phyloP scores from a whole-genome alignment of 306 rosid species.

The Rosa persica region DNA sequence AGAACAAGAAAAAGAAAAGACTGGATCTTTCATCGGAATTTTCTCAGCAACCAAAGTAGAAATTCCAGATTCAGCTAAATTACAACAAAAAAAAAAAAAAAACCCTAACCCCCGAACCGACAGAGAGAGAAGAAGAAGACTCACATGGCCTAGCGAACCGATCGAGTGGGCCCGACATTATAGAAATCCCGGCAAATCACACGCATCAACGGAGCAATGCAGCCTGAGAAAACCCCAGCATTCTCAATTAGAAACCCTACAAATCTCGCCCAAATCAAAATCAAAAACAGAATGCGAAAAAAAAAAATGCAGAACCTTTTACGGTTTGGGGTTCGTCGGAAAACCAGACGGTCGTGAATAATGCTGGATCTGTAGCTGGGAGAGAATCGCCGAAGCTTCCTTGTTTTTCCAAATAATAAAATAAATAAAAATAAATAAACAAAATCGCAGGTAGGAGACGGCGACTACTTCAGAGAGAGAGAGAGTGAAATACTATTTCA shows the following conservation, averaged over 20 bases:
- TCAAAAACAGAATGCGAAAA: neutral
- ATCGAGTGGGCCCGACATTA: constrained; percentile 72
- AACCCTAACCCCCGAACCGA: neutral
- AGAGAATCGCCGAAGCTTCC: neutral
- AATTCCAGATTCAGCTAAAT: constrained; percentile 30
- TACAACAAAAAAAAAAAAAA: neutral
- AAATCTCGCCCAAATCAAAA: constrained; percentile 6
- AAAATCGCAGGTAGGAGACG: too few species aligned
- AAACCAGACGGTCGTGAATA: neutral
- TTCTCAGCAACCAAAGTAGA: constrained; percentile 14
- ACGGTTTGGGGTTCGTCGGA: neutral
- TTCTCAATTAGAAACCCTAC: constrained; percentile 42
- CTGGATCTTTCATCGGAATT: neutral
- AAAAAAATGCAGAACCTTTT: neutral
- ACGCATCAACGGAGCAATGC: constrained; percentile 21
- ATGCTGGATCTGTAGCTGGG: constrained; percentile 18
- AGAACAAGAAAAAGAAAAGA: neutral
- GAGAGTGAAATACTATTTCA: neutral
- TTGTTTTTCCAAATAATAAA: neutral
- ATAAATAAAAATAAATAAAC: neutral
- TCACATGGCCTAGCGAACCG: constrained; percentile 82
- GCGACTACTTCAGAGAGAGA: neutral
- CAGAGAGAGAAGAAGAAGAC: constrained; percentile 19
- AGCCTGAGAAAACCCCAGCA: constrained; percentile 21
- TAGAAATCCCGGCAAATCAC: constrained; percentile 26